phyloP scores from a whole-genome alignment of 2,329 filamentous ascomycete species.

The Lasiodiplodia theobromae region DNA sequence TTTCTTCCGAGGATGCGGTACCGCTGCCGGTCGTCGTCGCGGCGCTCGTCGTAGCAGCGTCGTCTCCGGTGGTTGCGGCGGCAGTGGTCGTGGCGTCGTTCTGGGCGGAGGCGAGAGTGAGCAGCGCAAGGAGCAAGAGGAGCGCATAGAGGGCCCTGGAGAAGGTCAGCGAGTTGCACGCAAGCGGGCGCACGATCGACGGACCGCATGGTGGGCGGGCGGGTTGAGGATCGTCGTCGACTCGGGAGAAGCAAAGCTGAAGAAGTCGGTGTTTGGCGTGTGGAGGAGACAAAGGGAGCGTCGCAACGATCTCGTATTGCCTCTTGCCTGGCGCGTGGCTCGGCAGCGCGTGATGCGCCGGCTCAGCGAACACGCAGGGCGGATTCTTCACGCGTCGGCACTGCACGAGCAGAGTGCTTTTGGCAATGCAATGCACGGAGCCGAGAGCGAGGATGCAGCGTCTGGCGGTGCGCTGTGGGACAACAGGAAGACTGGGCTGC shows the following conservation, averaged over 20 bases:
- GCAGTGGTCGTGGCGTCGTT: constrained; percentile 33
- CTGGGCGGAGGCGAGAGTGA: constrained; percentile 32
- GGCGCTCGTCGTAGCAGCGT: constrained; percentile 31
- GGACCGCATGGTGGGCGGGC: constrained; percentile 26
- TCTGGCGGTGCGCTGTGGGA: constrained; percentile 15
- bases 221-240: neutral
- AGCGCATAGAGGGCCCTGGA: constrained; percentile 23
- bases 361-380: neutral
- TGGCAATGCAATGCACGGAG: constrained; percentile 2
- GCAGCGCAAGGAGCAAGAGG: constrained; percentile 31
- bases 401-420: constrained; percentile 18
- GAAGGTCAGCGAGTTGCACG: neutral
- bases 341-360: neutral
- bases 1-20: constrained; percentile 32
- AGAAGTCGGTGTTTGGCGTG: neutral
- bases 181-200: constrained; percentile 1
- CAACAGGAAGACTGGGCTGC: neutral
- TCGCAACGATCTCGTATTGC: constrained; percentile 12
- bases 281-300: constrained; percentile 13
- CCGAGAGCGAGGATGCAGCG: constrained; percentile 16
- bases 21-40: constrained; percentile 28
- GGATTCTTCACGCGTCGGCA: constrained; percentile 12
- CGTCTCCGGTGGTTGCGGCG: constrained; percentile 31
- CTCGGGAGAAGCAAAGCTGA: constrained; percentile 4
- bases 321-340: constrained; percentile 10